A percentile compares a stretch with the other conserved stretches of the same genome.
phyloP scores from a whole-genome alignment of 2,329 filamentous ascomycete genomes.

The Monosporascus cannonballus region DNA sequence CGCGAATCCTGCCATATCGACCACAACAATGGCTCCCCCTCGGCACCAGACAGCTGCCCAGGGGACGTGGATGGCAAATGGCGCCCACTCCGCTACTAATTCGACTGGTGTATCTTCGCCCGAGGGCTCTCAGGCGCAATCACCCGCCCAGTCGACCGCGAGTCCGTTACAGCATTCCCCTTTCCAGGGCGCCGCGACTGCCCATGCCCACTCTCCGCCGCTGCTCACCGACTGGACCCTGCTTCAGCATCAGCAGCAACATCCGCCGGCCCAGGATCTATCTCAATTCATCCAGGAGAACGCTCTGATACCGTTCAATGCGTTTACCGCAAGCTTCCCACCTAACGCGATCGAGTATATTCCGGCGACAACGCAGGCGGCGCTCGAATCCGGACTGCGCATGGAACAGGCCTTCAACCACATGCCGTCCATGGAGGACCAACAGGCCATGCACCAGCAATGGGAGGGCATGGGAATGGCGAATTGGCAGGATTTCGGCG shows the following conservation, averaged over 20 bases:
- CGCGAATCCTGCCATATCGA: slow-evolving; percentile 30
- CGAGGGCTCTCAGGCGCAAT: slow-evolving; percentile 40
- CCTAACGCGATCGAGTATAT: slow-evolving; percentile 55
- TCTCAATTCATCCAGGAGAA: slow-evolving; percentile 52
- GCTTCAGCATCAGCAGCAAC: slow-evolving; percentile 46
- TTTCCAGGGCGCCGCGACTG: slow-evolving; percentile 37
- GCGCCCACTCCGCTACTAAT: slow-evolving; percentile 33
- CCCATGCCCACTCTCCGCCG: slow-evolving; percentile 41
- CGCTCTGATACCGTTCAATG: slow-evolving; percentile 48
- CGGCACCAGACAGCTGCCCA: slow-evolving; percentile 24
- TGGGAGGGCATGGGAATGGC: slow-evolving; percentile 59
- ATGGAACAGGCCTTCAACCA: slow-evolving; percentile 58
- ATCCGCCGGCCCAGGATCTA: slow-evolving; percentile 39
- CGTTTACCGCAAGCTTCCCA: slow-evolving; percentile 46
- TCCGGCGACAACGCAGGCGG: slow-evolving; percentile 55
- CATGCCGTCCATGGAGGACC: slow-evolving; percentile 51
- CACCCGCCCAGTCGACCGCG: slow-evolving; percentile 43
- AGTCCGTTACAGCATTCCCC: slow-evolving; percentile 51
- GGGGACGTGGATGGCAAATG: slow-evolving; percentile 41
- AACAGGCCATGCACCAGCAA: slow-evolving; percentile 46
- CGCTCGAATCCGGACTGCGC: slow-evolving; percentile 53
- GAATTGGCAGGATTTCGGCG: slow-evolving; percentile 75
- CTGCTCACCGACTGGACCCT: slow-evolving; percentile 58
- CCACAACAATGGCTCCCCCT: slow-evolving; percentile 33
- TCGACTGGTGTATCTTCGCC: slow-evolving; percentile 45